A percentile compares a stretch with the other conserved stretches of the same genome.
phyloP scores from a whole-genome alignment of 23 red algal genomes.

The Gracilaria domingensis region DNA sequence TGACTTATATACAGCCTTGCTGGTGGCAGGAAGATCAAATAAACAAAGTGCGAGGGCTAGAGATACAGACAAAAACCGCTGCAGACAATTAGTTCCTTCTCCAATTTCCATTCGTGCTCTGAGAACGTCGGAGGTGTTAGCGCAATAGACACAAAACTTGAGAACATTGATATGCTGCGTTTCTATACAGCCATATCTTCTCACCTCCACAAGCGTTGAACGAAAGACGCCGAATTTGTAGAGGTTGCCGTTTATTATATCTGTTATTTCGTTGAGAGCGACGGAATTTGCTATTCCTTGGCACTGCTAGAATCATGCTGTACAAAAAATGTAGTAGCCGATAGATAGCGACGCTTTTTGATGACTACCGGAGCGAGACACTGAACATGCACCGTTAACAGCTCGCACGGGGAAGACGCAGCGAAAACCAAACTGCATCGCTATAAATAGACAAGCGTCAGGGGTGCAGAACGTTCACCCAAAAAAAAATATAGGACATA shows the following conservation, averaged over 20 bases:
- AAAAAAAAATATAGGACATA: not conserved
- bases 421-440: not conserved
- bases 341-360: not conserved
- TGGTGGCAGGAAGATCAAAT: too few species aligned
- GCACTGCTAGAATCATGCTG: not conserved
- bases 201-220: not conserved
- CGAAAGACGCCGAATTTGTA: not conserved
- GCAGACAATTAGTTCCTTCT: too few species aligned
- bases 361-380: not conserved
- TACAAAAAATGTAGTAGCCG: constrained; percentile 1
- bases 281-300: not conserved
- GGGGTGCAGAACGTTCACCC: constrained; percentile 1
- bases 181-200: too few species aligned
- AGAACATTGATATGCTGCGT: too few species aligned
- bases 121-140: too few species aligned
- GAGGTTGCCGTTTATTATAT: not conserved
- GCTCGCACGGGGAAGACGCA: not conserved
- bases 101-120: too few species aligned
- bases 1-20: too few species aligned
- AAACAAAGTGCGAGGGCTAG: too few species aligned
- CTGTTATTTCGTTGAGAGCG: not conserved
- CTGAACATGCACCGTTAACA: not conserved
- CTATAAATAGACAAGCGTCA: not conserved
- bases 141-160: too few species aligned
- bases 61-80: too few species aligned